Base-by-base conservation (phyloP, 202 grass and related monocot species). In the Saccharum hybrid region DNA sequence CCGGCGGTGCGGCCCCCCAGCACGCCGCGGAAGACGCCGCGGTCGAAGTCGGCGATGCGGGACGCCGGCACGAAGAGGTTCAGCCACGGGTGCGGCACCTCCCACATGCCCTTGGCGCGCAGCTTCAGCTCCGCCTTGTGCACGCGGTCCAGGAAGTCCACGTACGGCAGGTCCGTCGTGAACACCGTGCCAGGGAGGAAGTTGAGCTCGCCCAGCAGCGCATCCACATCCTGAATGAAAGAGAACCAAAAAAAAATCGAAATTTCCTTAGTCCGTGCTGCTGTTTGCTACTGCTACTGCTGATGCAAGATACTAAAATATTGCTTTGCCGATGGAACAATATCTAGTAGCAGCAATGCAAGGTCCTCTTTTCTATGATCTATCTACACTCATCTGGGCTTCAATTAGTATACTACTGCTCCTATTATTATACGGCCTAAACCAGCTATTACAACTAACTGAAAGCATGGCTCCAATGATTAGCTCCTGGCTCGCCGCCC, bases 31-130 rank as follows among this genome's bases (percentile, higher is more conserved):
- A 98, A 98, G 88, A 98, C 92, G 52, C 85, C 91, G 57, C 48
- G 83, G 78, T 98, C 91, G 69, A 98, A 98, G 79, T 95, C 89
- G 62, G 77, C 86, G 57, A 98, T 98, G 69, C 88, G 87, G 8
- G 96, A 98, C 73, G 89, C 96, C 66, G 96, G 96, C 37, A 98
- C 90, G 82, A 98, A 98, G 75, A 98, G 90, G 86, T 98, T 98
- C 3, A 98, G 93, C 96, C 96, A 98, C 69, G 96, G 96, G 84
- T 98, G 96, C 1, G 96, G 93, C 71, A 98, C 96, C 77, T 95
- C 96, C 96, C 96, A 98, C 76, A 95, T 82, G 9, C 89, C 92
- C 86, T 95, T 98, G 45, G 66, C 86, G 31, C 92, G 89, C 36
- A 98, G 78, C 87, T 95, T 98, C 66, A 88, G 74, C 75, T 98